Evolutionary conservation across 495 filamentous ascomycete genomes (phyloP), one percentile per base, ranked within the genome.

Genomic region (Lasiosphaeria ovina): DNA sequence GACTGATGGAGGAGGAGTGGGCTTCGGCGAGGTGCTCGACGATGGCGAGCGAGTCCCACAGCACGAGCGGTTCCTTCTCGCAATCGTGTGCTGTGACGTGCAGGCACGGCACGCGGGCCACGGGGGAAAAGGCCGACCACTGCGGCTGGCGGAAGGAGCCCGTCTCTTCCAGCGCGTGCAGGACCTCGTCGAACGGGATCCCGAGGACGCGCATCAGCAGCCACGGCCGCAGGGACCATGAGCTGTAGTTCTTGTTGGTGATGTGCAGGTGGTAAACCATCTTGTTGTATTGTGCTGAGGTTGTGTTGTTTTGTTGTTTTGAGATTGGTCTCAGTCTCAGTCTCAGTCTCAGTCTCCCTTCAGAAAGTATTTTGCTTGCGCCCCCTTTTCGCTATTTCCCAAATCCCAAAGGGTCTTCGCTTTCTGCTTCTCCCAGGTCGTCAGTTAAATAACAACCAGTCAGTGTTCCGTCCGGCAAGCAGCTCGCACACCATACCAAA

Each of bases 41-140:
- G 59, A 85, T 85, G 57, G 83, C 72, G 17, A 85, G 74, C 16
- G 82, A 83, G 56, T 85, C 82, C 53, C 67, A 72, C 44, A 85
- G 70, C 9, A 72, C 16, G 44, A 69, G 32, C 9, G 40, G 35
- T 14, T 53, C 44, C 1, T 58, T 38, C 1, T 56, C 14, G 35
- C 31, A 14, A 0, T 16, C 40, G 35, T 48, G 4, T 3, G 47
- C 32, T 32, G 60, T 14, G 58, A 69, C 65, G 59, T 73, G 60
- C 52, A 75, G 55, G 40, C 67, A 70, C 34, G 72, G 72, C n/a
- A 75, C 69, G 57, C 66, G 67, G 17, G 59, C 65, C 45, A 67
- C 54, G 47, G 72, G 72, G 10, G 67, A 72, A 65, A 75, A 75
- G 1, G 35, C 54, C n/a, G 24, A 57, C 58, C 67, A 71, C 14